Conservation (phyloP, 2,329 filamentous ascomycete species). For the Alternaria tenuissima region DNA sequence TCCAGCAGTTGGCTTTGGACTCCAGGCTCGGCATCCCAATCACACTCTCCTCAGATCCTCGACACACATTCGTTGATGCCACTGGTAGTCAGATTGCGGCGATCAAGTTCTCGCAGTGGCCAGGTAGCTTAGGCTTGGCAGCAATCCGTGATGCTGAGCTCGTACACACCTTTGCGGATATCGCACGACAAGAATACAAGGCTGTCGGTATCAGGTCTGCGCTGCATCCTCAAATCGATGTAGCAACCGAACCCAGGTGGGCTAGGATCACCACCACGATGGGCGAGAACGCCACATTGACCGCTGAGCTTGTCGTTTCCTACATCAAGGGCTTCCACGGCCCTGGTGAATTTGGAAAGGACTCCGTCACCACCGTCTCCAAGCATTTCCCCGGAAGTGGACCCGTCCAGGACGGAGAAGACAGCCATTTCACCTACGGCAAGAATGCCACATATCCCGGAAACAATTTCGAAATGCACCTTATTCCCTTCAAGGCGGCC, state of each 20-base stretch:
- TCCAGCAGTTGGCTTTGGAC: slow-evolving; percentile 55
- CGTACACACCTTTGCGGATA: slow-evolving; percentile 58
- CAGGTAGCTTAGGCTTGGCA: slow-evolving; percentile 60
- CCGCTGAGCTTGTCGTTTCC: slow-evolving; percentile 48
- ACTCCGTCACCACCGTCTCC: slow-evolving; percentile 59
- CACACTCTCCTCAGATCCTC: slow-evolving; percentile 59
- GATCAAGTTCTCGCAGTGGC: slow-evolving; percentile 61
- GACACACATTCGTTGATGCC: slow-evolving; percentile 57
- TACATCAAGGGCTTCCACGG: slow-evolving; percentile 62
- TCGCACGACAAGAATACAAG: slow-evolving; percentile 59
- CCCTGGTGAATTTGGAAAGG: slow-evolving; percentile 50
- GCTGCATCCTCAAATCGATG: slow-evolving; percentile 61
- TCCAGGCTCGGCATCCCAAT: slow-evolving; percentile 60
- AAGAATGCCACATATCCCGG: slow-evolving; percentile 62
- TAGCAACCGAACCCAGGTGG: slow-evolving; percentile 63
- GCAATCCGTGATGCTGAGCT: slow-evolving; percentile 57
- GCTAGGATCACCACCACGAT: slow-evolving; percentile 57
- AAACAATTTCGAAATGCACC: slow-evolving; percentile 60
- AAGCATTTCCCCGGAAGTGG: slow-evolving; percentile 65
- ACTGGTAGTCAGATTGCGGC: slow-evolving; percentile 56
- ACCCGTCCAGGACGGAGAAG: slow-evolving; percentile 59
- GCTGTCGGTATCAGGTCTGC: slow-evolving; percentile 56
- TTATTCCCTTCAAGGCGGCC: slow-evolving; percentile 61
- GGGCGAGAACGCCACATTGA: slow-evolving; percentile 59
- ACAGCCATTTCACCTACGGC: slow-evolving; percentile 62